Conservation (phyloP, 192 early-diverging fungal species). For the Podila horticola region DNA sequence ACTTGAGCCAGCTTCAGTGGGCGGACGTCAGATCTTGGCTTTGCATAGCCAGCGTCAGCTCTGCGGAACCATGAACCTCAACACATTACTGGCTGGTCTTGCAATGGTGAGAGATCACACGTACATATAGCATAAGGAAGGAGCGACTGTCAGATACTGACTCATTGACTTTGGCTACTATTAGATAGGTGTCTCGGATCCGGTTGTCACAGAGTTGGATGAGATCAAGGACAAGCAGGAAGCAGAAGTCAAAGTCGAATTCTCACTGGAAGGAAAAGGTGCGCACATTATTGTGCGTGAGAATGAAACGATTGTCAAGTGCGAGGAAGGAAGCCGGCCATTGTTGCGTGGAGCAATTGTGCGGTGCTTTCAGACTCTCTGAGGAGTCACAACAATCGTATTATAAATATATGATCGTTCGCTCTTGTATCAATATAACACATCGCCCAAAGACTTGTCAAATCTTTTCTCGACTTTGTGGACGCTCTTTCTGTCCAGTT, state of each 20-base stretch:
- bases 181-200: constrained; percentile 34
- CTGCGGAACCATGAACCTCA: constrained; percentile 41
- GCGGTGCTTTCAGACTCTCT: constrained; percentile 40
- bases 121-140: background rate
- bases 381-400: background rate
- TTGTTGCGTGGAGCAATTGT: constrained; percentile 35
- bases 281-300: constrained; percentile 29
- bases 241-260: constrained; percentile 40
- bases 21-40: constrained; percentile 33
- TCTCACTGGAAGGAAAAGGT: constrained; percentile 25
- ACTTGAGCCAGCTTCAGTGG: constrained; percentile 34
- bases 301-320: constrained; percentile 35
- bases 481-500: too few relatives aligned
- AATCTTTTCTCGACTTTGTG: too few relatives aligned
- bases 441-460: too few relatives aligned
- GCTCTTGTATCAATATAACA: too few relatives aligned
- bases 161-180: background rate
- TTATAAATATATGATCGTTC: too few relatives aligned
- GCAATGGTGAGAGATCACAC: constrained; percentile 5
- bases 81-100: constrained; percentile 27
- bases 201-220: constrained; percentile 15
- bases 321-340: constrained; percentile 30
- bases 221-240: background rate
- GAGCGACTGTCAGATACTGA: background rate
- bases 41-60: constrained; percentile 36